These are phyloP conservation scores for Ceratocystis eucalypticola DNA, from an alignment of 2,329 filamentous ascomycete species.

Conservation along the genomic window DNA sequence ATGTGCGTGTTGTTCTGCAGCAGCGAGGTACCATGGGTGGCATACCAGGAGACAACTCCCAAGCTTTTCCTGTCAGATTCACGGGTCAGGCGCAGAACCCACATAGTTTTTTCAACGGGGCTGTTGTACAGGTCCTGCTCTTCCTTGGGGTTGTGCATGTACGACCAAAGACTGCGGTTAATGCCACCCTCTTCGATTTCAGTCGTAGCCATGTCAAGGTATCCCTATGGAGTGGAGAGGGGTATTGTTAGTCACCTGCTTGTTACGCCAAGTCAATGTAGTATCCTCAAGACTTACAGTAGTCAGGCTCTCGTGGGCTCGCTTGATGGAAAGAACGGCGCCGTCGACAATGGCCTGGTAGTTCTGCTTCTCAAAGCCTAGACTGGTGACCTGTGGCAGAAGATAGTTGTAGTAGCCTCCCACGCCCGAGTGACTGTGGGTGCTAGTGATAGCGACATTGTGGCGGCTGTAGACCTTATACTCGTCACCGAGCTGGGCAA, in stretches of 20 bases:
- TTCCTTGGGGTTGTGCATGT: conserved; percentile 66
- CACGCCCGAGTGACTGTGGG: conserved; percentile 79
- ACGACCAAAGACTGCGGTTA: conserved; percentile 79
- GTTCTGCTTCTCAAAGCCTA: conserved; percentile 73
- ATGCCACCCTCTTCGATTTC: conserved; percentile 66
- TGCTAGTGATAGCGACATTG: conserved; percentile 81
- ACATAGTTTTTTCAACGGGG: conserved; percentile 47
- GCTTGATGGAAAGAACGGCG: conserved; percentile 47
- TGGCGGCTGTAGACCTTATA: conserved; percentile 63
- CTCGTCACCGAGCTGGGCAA: conserved; percentile 52
- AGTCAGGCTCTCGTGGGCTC: conserved; percentile 40
- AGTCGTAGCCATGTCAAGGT: conserved; percentile 55
- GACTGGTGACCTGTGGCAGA: conserved; percentile 73
- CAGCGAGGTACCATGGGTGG: conserved; percentile 83
- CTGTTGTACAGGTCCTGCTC: conserved; percentile 57
- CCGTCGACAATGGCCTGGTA: conserved; percentile 81
- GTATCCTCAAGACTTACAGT: conserved; percentile 28
- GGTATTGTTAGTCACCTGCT: not conserved
- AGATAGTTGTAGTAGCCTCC: conserved; percentile 89
- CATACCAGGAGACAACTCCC: conserved; percentile 79
- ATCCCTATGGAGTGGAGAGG: conserved; percentile 34
- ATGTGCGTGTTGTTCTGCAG: conserved; percentile 83
- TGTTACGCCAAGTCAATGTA: not conserved
- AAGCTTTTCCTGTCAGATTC: conserved; percentile 62
- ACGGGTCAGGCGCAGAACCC: conserved; percentile 63